Evolutionary conservation across 2,329 filamentous ascomycete genomes (phyloP), one percentile per base, ranked within the genome.

Genomic region (Diaporthe vaccinii): DNA sequence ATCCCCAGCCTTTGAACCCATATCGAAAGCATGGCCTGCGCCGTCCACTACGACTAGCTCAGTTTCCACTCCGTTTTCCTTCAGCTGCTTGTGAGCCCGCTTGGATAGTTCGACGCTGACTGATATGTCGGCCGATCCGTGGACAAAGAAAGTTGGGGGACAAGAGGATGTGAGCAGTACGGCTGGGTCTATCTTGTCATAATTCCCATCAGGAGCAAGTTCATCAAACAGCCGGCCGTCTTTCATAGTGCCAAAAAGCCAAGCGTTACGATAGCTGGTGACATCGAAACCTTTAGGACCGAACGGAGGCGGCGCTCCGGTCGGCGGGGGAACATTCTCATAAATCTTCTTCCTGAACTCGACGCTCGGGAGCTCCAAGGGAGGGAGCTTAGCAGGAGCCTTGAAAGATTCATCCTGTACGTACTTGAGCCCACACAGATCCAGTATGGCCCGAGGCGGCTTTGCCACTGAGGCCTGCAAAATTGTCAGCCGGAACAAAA

Each of bases 261-360:
- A 59, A 12, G 57, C 57, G 34, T 59, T 59, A 15, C 57, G 57
- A n/a, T 59, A 59, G 22, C 57, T 59, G 28, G 57, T 59, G 57
- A 59, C 17, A n/a, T 59, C 57, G 7, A 59, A 59, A 5, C 57
- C 57, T 5, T 59, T 59, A 20, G 57, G 57, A 6, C 57, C 57
- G 31, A 59, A 59, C 4, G 57, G 57, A 36, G 31, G 31, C 31
- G 57, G 57, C 17, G 57, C 57, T 14, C 17, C 31, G 20, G 57
- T 59, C 17, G 57, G 57, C 15, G 57, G 31, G 4, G 57, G 57
- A n/a, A 59, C 17, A 22, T 59, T 31, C 20, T 59, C 57, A 17
- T 59, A 59, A n/a, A 59, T 59, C 57, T 59, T 59, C 31, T 59
- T 59, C 31, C 57, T 59, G 6, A 59, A 59, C 4, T 59, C 57